phyloP scores from a whole-genome alignment of 2,329 filamentous ascomycete species.

The Orbilia quercus region DNA sequence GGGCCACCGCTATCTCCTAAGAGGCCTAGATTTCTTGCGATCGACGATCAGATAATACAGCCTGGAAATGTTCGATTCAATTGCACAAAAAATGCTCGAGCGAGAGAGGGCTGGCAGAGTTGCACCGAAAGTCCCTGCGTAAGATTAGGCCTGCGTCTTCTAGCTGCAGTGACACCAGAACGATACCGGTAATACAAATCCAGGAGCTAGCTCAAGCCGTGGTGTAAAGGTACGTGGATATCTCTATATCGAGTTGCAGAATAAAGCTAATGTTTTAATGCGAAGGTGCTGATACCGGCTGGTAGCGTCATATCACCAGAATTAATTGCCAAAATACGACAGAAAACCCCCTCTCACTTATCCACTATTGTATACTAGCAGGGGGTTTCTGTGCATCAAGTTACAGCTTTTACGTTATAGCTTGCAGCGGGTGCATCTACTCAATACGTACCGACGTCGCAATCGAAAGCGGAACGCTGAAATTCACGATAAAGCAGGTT shows the following conservation, averaged over 20 bases:
- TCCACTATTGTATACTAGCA: no score
- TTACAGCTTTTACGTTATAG: not conserved
- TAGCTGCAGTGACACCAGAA: no score
- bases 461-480: not conserved
- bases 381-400: not conserved
- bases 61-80: no score
- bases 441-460: not conserved
- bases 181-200: no score
- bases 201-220: no score
- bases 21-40: not conserved
- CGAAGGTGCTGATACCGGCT: no score
- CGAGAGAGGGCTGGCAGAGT: not conserved
- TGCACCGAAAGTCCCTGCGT: constrained; percentile 4
- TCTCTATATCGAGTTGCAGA: no score
- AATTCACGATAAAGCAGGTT: not conserved
- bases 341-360: no score
- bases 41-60: not conserved
- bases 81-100: not conserved
- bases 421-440: not conserved
- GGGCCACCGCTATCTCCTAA: not conserved
- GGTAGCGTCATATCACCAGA: no score
- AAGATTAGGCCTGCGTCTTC: not conserved
- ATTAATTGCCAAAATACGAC: no score
- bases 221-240: no score
- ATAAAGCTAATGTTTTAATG: no score